Evolutionary conservation across 148 eudicot genomes (phyloP).

Genomic region (Talinum fruticosum): DNA sequence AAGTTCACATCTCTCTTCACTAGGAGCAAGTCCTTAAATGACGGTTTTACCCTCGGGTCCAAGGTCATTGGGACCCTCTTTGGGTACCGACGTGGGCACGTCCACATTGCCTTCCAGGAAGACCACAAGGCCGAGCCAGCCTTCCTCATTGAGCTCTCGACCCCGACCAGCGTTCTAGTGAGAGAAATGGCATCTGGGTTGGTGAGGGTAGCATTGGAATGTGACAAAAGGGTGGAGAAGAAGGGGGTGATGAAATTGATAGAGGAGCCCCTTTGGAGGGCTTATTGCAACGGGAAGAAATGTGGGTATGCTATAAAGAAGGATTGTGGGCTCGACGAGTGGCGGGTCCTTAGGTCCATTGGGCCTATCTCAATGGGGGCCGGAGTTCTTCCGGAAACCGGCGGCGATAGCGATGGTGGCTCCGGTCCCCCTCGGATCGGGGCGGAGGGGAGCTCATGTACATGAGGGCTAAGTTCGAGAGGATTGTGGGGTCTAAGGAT

Average conservation of each 20-base stretch:
- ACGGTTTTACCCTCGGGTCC: conserved; percentile 45
- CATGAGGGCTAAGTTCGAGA: conserved; percentile 80
- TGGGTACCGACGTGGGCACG: conserved; percentile 61
- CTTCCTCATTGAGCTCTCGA: conserved; percentile 54
- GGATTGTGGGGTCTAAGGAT: conserved; percentile 69
- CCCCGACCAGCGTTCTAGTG: conserved; percentile 50
- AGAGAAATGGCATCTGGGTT: conserved; percentile 70
- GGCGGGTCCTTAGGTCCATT: conserved; percentile 58
- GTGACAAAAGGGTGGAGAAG: conserved; percentile 47
- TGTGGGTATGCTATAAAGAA: conserved; percentile 80
- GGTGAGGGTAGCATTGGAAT: conserved; percentile 73
- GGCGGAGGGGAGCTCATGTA: conserved; percentile 59
- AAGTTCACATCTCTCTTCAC: conserved; percentile 55
- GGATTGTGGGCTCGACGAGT: conserved; percentile 61
- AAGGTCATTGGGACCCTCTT: conserved; percentile 61
- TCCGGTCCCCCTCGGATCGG: neutral
- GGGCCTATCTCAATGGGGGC: conserved; percentile 92
- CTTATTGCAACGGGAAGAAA: conserved; percentile 88
- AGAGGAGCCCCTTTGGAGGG: conserved; percentile 89
- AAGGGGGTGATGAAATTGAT: conserved; percentile 38
- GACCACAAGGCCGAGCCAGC: conserved; percentile 42
- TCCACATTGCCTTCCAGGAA: conserved; percentile 56
- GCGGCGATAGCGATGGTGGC: conserved; percentile 20
- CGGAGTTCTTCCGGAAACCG: conserved; percentile 59
- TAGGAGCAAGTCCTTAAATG: neutral